These are phyloP conservation scores for Rhododendron henanense DNA, from an alignment of 148 eudicot genomes.

Conservation along the genomic window DNA sequence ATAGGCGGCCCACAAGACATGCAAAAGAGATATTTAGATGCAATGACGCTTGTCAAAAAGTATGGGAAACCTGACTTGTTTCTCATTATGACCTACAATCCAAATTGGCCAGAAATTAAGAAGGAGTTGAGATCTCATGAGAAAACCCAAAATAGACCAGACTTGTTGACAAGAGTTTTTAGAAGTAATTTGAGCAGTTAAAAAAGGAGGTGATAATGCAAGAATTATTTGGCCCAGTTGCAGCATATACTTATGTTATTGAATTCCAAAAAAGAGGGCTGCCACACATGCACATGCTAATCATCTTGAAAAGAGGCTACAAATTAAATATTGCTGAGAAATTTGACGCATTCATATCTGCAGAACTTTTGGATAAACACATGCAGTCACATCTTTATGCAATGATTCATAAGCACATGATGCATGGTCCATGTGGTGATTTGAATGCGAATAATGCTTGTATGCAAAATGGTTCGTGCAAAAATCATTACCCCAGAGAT, in stretches of 20 bases:
- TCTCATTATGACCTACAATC: neutral
- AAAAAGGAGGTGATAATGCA: neutral
- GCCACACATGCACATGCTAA: neutral
- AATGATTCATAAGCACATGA: neutral
- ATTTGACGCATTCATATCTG: neutral
- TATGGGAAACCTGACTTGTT: neutral
- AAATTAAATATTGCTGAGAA: neutral
- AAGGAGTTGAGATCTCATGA: neutral
- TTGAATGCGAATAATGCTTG: too few relatives aligned
- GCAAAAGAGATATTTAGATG: neutral
- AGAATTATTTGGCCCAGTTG: neutral
- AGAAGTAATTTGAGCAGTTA: neutral
- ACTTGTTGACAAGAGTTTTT: neutral
- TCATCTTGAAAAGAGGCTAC: neutral
- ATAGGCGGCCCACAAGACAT: neutral
- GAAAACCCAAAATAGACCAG: neutral
- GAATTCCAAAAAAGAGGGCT: neutral
- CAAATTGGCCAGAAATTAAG: neutral
- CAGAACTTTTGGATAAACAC: neutral
- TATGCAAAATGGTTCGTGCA: too few relatives aligned
- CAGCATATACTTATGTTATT: neutral
- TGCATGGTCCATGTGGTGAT: too few relatives aligned
- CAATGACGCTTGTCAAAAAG: neutral
- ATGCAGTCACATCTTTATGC: neutral
- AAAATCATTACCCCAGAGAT: too few relatives aligned